Base-by-base conservation (phyloP, 106 monocot genomes). In the Dendrobium chrysotoxum region DNA sequence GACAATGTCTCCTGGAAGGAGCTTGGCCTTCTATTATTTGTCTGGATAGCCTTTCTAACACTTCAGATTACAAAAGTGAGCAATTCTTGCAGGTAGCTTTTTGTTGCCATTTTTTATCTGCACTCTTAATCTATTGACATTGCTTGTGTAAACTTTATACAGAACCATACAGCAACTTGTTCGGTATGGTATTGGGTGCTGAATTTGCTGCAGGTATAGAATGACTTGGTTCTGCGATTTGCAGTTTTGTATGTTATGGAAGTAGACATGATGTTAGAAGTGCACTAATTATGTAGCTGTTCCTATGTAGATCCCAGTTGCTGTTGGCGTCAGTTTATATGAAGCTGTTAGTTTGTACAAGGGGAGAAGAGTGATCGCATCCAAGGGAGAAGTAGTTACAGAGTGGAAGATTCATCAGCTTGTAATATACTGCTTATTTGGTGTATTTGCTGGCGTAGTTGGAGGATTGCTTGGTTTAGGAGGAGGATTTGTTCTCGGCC, bases 1-100 rank as follows among this genome's bases (percentile, higher is more conserved):
- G 67, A 91, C 47, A 91, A 94, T 83, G 82, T 91, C 11, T 86
- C 30, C 79, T 91, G 94, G 94, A 94, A 86, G 80, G 88, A 94
- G 78, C 89, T 94, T 53, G 85, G 89, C 28, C 91, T 94, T 84
- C 91, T 94, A 75, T 78, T 88, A 17, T 87, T 94, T 40, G 94
- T 94, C 0, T 94, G 94, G 94, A 13, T 90, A 38, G 53, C 89
- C 35, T 94, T 94, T 80, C 88, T 94, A 61, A 77, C 41, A 4
- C 44, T 94, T 40, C 94, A 94, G 75, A 86, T 94, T 68, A 21
- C 75, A 3, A 88, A 91, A 88, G 91, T 91, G 47, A 65, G 75
- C 38, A 39, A 55, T 31, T 66, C 7, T 42, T 75, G 26, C 57
- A 64, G 46, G 68, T 61, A 7, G n/a, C 30, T 17, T 39, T 30